Conservation (phyloP, 768 basidiomycete species). For the Udeniomyces megalosporus region DNA sequence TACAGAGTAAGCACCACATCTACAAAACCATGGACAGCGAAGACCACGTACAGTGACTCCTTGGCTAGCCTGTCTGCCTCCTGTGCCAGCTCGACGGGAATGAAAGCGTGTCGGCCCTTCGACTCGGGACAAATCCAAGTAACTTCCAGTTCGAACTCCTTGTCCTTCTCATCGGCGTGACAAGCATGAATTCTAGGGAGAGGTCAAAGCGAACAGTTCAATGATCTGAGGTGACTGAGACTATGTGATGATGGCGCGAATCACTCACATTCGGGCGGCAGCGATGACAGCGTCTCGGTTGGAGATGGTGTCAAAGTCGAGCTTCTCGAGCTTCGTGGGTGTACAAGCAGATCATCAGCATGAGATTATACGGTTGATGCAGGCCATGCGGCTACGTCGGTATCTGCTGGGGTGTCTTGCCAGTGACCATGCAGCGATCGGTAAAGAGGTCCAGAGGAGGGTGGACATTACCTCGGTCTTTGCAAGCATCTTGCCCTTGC, state of each 20-base stretch:
- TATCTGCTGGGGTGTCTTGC: too few species aligned
- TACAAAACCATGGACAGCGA: too few species aligned
- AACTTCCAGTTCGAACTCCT: conserved; percentile 94
- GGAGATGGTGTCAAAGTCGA: conserved; percentile 65
- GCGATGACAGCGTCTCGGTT: conserved; percentile 75
- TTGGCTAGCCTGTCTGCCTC: conserved; percentile 81
- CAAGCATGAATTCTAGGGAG: conserved; percentile 73
- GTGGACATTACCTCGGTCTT: conserved; percentile 55
- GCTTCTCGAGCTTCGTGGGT: conserved; percentile 53
- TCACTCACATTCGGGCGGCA: conserved; percentile 79
- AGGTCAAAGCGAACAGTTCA: not conserved
- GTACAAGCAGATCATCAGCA: too few species aligned
- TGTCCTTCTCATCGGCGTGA: conserved; percentile 95
- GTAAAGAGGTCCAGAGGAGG: not conserved
- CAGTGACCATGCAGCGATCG: not conserved
- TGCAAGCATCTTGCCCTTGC: conserved; percentile 92
- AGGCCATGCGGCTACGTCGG: not conserved
- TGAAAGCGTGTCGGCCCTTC: conserved; percentile 56
- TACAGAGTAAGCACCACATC: too few species aligned
- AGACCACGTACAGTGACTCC: conserved; percentile 41
- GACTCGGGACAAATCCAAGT: conserved; percentile 88
- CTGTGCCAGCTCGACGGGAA: conserved; percentile 65
- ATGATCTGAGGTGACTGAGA: not conserved
- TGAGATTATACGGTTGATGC: not conserved
- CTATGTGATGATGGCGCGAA: not conserved